Conservation (phyloP, 306 rosid genomes). For the Lagenaria siceraria region DNA sequence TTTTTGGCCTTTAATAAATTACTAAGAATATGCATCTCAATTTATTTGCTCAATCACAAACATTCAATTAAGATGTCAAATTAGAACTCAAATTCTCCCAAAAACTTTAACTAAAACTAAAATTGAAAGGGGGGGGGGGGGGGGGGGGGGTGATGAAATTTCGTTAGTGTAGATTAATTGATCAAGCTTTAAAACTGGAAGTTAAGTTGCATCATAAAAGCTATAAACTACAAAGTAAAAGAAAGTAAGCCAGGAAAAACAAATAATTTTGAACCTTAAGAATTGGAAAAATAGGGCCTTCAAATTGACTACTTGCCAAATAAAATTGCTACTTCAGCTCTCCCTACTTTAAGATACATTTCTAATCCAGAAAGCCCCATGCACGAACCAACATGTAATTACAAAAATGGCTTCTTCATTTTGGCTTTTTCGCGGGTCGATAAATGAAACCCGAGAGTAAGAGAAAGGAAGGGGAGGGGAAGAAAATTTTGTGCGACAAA, state of each 20-base stretch:
- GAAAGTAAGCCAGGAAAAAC: neutral
- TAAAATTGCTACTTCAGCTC: conserved; percentile 24
- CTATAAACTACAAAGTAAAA: neutral
- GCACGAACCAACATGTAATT: conserved; percentile 39
- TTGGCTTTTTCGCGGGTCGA: conserved; percentile 8
- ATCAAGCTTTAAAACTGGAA: neutral
- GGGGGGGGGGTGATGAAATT: no score
- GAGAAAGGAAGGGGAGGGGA: neutral
- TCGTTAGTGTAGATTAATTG: neutral
- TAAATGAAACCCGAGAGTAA: conserved; percentile 24
- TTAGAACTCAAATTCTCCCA: neutral
- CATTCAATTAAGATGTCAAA: neutral
- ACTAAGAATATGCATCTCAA: neutral
- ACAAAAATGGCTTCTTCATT: conserved; percentile 44
- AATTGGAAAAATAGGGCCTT: neutral
- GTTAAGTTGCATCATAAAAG: neutral
- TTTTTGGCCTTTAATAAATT: no score
- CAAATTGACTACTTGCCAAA: conserved; percentile 11
- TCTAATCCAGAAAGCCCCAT: conserved; percentile 30
- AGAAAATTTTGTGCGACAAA: conserved; percentile 1
- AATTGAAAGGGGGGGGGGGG: no score
- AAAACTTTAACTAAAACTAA: neutral
- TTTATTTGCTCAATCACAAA: neutral
- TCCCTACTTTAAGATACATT: conserved; percentile 29
- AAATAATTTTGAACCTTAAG: neutral